Evolutionary conservation across 2,329 filamentous ascomycete species (phyloP).

Genomic region (Lomentospora prolificans): DNA sequence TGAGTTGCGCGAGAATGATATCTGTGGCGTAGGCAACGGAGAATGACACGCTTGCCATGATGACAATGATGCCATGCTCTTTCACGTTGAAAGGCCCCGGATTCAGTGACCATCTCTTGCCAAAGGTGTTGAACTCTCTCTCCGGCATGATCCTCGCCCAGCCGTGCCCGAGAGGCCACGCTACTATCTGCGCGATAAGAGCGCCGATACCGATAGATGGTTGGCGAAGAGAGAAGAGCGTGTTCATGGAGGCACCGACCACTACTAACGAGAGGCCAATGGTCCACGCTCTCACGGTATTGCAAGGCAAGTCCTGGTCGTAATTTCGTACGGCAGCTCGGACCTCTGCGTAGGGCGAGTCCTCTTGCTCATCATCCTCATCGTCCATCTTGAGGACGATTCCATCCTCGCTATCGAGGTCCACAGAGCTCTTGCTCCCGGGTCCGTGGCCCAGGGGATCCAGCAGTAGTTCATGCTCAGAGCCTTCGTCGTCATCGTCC

Average conservation of each 20-base stretch:
- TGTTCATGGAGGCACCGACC: constrained; percentile 51
- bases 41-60: constrained; percentile 64
- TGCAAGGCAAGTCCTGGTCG: constrained; percentile 56
- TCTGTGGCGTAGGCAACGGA: constrained; percentile 64
- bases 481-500: constrained; percentile 34
- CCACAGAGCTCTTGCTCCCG: constrained; percentile 9
- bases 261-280: constrained; percentile 49
- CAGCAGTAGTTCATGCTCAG: constrained; percentile 47
- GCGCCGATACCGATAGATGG: constrained; percentile 52
- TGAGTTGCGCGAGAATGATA: constrained; percentile 59
- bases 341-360: constrained; percentile 59
- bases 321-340: constrained; percentile 54
- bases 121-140: constrained; percentile 40
- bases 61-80: constrained; percentile 58
- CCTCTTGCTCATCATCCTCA: constrained; percentile 29
- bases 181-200: constrained; percentile 53
- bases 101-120: constrained; percentile 48
- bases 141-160: constrained; percentile 49
- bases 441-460: constrained; percentile 27
- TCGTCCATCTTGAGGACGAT: constrained; percentile 12
- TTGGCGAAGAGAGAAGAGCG: constrained; percentile 51
- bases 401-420: constrained; percentile 14
- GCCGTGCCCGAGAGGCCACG: constrained; percentile 51
- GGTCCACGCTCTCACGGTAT: constrained; percentile 55
- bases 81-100: constrained; percentile 62